Conservation (phyloP, 78 protist species). For the Dictyostelium firmibasis region DNA sequence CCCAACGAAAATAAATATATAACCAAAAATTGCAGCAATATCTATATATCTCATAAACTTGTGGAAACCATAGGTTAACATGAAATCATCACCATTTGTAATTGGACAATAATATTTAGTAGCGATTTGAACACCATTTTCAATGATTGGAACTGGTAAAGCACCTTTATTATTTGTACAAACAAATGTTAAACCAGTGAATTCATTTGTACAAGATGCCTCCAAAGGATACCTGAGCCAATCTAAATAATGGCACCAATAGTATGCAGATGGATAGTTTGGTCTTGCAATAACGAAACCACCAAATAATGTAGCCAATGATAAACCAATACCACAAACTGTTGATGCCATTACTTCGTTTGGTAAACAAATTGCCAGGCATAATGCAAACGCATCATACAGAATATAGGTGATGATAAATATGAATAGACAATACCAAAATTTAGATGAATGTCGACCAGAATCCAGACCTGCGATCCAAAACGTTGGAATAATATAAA, state of each 20-base stretch:
- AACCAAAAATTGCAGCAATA: slow-evolving; percentile 7
- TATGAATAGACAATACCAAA: slow-evolving; percentile 46
- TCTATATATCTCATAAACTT: slow-evolving; percentile 5
- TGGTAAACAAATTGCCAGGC: slow-evolving; percentile 15
- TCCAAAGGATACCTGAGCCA: slow-evolving; percentile 56
- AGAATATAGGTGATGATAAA: slow-evolving; percentile 24
- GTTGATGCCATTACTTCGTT: slow-evolving; percentile 70
- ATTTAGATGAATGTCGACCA: slow-evolving; percentile 9
- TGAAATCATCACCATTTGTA: slow-evolving; percentile 32
- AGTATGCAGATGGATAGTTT: slow-evolving; percentile 31
- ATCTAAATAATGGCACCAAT: slow-evolving; percentile 44
- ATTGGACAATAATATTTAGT: slow-evolving; percentile 47
- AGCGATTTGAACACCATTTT: neutral
- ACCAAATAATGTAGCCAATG: slow-evolving; percentile 58
- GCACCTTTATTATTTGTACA: slow-evolving; percentile 71
- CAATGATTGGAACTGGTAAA: neutral
- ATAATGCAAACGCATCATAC: slow-evolving; percentile 47
- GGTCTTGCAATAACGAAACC: slow-evolving; percentile 77
- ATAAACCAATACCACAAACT: slow-evolving; percentile 37
- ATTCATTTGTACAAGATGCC: slow-evolving; percentile 35
- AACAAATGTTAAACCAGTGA: neutral
- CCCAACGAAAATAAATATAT: neutral
- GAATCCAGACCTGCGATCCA: slow-evolving; percentile 35
- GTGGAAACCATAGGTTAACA: slow-evolving; percentile 32
- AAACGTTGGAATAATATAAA: slow-evolving; percentile 41